A percentile compares a stretch with the other conserved stretches of the same genome.
phyloP scores from a whole-genome alignment of 2,329 filamentous ascomycete species.

The Kalmusia sp. region DNA sequence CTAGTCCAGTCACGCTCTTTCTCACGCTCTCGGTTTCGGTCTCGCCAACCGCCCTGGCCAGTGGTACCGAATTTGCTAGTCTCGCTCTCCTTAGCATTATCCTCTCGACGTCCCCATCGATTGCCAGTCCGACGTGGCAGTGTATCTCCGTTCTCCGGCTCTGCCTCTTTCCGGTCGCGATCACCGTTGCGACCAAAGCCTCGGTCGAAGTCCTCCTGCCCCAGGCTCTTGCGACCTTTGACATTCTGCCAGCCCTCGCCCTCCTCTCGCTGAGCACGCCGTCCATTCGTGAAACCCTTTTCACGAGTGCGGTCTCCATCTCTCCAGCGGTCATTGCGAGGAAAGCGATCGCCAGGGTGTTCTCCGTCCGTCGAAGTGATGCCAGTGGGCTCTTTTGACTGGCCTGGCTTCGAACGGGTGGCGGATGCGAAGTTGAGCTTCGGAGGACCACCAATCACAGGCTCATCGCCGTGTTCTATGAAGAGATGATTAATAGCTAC shows the following conservation, averaged over 20 bases:
- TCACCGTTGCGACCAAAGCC: constrained; percentile 63
- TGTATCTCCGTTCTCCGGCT: constrained; percentile 53
- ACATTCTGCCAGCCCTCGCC: constrained; percentile 77
- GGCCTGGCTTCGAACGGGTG: constrained; percentile 61
- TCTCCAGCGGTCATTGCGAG: constrained; percentile 44
- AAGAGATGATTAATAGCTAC: constrained; percentile 39
- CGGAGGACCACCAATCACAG: constrained; percentile 79
- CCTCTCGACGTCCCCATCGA: constrained; percentile 74
- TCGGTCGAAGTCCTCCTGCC: constrained; percentile 73
- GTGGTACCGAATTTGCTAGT: constrained; percentile 46
- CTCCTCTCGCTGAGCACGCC: constrained; percentile 57
- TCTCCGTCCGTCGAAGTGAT: constrained; percentile 49
- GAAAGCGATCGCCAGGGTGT: constrained; percentile 40
- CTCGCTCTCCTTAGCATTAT: constrained; percentile 53
- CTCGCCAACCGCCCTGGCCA: constrained; percentile 66
- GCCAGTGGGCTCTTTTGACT: constrained; percentile 44
- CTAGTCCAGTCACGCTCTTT: constrained; percentile 62
- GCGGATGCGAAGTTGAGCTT: constrained; percentile 83
- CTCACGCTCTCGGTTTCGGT: constrained; percentile 40
- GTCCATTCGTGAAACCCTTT: constrained; percentile 47
- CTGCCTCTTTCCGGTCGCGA: constrained; percentile 58
- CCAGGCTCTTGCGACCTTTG: constrained; percentile 76
- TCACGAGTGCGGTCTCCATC: constrained; percentile 48
- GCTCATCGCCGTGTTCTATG: constrained; percentile 73
- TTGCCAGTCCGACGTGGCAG: constrained; percentile 69